Conservation (phyloP, 345 rosid species). For the Eucalyptus marginata region DNA sequence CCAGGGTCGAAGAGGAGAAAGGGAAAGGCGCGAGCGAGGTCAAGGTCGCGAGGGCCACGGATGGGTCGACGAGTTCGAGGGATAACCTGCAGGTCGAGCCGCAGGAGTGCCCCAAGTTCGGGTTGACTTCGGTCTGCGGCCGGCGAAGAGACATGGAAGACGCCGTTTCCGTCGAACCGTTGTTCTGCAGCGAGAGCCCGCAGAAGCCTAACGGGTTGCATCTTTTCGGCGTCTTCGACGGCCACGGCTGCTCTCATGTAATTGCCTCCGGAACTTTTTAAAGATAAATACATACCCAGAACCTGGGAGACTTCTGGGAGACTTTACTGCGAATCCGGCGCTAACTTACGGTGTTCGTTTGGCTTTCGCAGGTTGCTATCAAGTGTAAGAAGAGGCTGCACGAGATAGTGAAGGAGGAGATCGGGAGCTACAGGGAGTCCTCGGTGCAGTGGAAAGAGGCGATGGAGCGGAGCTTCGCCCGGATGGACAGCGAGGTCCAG, state of each 20-base stretch:
- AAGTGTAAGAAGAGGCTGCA: slow-evolving; percentile 52
- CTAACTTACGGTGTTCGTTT: background rate
- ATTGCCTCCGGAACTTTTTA: background rate
- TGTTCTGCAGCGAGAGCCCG: slow-evolving; percentile 2
- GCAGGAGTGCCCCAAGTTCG: slow-evolving; percentile 30
- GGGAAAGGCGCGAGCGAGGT: background rate
- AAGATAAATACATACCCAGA: no score
- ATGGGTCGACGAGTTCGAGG: background rate
- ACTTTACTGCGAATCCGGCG: background rate
- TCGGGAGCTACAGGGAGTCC: background rate
- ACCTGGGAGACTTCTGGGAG: background rate
- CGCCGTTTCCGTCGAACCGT: slow-evolving; percentile 52
- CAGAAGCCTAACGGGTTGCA: slow-evolving; percentile 6
- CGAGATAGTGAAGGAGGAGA: slow-evolving; percentile 40
- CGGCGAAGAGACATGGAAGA: slow-evolving; percentile 96
- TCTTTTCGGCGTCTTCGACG: slow-evolving; percentile 82
- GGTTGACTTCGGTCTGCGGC: slow-evolving; percentile 87
- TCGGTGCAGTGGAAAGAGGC: slow-evolving; percentile 41
- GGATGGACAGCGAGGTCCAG: slow-evolving; percentile 58
- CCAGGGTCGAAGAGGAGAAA: background rate
- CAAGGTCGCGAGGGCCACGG: background rate
- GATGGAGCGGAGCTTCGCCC: slow-evolving; percentile 40
- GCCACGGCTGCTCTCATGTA: slow-evolving; percentile 99
- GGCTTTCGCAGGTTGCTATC: slow-evolving; percentile 38
- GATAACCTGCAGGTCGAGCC: background rate